These are phyloP conservation scores for Beta corolliflora DNA, from an alignment of 179 eudicot species.

Conservation along the genomic window DNA sequence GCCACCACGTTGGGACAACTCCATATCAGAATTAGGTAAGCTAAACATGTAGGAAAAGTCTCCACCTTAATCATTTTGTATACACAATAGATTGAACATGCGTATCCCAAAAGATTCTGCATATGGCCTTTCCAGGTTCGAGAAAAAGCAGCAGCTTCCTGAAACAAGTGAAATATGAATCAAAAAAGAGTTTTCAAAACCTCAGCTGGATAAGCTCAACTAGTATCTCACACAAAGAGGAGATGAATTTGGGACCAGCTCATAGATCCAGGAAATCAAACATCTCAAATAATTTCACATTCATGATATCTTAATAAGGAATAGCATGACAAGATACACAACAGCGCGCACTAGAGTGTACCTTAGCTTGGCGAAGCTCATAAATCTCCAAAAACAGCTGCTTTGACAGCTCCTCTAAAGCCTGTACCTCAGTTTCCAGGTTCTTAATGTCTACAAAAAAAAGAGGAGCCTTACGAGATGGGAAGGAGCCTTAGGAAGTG, in stretches of 20 bases:
- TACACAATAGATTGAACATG: constrained; percentile 92
- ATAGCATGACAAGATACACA: neutral
- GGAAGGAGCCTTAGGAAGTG: too few species aligned
- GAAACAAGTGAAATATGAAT: constrained; percentile 31
- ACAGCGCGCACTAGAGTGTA: constrained; percentile 22
- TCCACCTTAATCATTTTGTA: constrained; percentile 94
- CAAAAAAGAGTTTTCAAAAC: constrained; percentile 6
- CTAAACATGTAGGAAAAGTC: neutral
- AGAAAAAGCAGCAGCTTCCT: constrained; percentile 98
- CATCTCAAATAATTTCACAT: neutral
- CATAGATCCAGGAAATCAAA: neutral
- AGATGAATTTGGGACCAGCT: neutral
- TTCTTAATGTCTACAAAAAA: constrained; percentile 62
- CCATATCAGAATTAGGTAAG: neutral
- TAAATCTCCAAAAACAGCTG: constrained; percentile 90
- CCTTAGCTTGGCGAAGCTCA: constrained; percentile 99
- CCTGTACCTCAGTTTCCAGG: constrained; percentile 89
- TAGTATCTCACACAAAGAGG: neutral
- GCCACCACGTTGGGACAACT: neutral
- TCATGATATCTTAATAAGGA: constrained; percentile 13
- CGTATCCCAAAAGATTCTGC: constrained; percentile 96
- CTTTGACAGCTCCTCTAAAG: constrained; percentile 93
- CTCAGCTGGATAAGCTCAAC: neutral
- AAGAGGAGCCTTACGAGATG: neutral
- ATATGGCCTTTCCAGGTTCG: constrained; percentile 98